These are phyloP conservation scores for Phytophthora sp. DNA, from an alignment of 352 stramenopile species.

Conservation along the genomic window DNA sequence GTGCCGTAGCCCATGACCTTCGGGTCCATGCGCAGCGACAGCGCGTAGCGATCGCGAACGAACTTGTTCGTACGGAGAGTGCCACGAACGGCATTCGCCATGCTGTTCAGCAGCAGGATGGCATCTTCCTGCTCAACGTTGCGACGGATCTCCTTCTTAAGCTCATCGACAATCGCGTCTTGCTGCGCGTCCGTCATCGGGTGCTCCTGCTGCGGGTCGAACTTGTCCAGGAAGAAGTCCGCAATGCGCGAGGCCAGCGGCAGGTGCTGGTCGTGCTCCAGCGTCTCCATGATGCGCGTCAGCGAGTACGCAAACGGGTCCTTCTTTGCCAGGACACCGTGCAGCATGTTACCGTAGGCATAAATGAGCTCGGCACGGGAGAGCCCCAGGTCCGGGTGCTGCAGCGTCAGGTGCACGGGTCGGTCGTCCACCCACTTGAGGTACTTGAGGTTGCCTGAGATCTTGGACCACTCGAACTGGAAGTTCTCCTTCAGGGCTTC, in stretches of 20 bases:
- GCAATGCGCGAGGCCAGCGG: constrained; percentile 91
- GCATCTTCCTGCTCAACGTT: constrained; percentile 78
- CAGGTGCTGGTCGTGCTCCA: constrained; percentile 92
- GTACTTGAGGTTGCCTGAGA: constrained; percentile 89
- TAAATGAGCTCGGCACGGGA: constrained; percentile 95
- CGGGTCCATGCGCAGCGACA: constrained; percentile 80
- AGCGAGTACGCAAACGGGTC: constrained; percentile 95
- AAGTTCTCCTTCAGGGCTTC: constrained; percentile 54
- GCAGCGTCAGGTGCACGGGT: constrained; percentile 75
- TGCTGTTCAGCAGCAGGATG: constrained; percentile 78
- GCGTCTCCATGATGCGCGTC: constrained; percentile 93
- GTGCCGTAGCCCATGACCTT: constrained; percentile 84
- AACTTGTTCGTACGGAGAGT: constrained; percentile 88
- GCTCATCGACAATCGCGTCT: constrained; percentile 44
- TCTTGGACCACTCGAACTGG: constrained; percentile 83
- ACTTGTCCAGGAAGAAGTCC: constrained; percentile 95
- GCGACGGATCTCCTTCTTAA: constrained; percentile 79
- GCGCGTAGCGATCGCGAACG: constrained; percentile 79
- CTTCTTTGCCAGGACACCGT: constrained; percentile 94
- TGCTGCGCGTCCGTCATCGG: constrained; percentile 55
- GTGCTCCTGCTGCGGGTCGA: constrained; percentile 54
- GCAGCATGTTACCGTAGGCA: constrained; percentile 94
- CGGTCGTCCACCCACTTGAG: constrained; percentile 88
- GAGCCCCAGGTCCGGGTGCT: constrained; percentile 92
- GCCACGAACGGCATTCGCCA: constrained; percentile 76